phyloP scores from a whole-genome alignment of 208 protist species.

The Angomonas desouzai region DNA sequence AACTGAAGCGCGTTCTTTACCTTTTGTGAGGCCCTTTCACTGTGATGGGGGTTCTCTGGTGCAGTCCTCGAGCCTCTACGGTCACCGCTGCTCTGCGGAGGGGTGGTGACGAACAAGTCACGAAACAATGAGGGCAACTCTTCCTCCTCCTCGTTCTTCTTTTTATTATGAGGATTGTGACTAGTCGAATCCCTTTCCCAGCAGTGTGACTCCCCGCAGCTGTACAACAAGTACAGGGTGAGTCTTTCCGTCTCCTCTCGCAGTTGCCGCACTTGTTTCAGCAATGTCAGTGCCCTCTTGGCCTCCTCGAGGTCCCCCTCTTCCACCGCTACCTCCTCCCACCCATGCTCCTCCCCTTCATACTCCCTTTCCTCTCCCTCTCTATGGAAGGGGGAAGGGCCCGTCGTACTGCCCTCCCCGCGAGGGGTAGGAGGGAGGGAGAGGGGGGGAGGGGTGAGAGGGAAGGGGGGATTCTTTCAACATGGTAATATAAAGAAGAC shows the following conservation, averaged over 20 bases:
- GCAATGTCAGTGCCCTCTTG: background rate
- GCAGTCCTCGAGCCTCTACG: too few relatives aligned
- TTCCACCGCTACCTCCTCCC: background rate
- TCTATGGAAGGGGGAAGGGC: background rate
- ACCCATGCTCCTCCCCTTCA: too few relatives aligned
- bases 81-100: background rate
- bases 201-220: background rate
- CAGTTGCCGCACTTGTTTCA: background rate
- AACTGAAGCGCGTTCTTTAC: background rate
- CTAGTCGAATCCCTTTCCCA: too few relatives aligned
- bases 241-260: background rate
- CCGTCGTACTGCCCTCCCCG: background rate
- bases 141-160: background rate
- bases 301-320: background rate
- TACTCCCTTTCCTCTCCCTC: too few relatives aligned
- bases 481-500: background rate
- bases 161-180: too few relatives aligned
- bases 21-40: background rate
- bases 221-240: slow-evolving; percentile 3
- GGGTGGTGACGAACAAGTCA: slow-evolving; percentile 2
- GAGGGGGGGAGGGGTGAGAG: background rate
- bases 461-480: background rate
- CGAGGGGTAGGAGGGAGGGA: background rate
- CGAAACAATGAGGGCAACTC: background rate
- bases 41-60: background rate